phyloP scores from a whole-genome alignment of 805 yeast species.

The Pichia insulana region DNA sequence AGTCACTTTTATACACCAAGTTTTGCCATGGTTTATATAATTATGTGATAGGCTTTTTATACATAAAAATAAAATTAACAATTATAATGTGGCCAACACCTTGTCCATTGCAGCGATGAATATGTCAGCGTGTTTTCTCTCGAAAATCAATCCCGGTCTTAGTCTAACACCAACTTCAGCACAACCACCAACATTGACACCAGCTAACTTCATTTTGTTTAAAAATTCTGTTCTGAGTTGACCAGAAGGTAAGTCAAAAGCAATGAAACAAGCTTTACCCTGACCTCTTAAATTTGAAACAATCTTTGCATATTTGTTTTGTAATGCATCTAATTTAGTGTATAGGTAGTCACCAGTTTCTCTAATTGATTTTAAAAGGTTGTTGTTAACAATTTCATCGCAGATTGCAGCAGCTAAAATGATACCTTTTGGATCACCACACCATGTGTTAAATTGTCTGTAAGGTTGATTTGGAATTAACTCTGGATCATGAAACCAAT shows the following conservation, averaged over 20 bases:
- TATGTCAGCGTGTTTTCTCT: conserved; percentile 71
- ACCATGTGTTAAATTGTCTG: conserved; percentile 91
- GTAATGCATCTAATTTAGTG: conserved; percentile 43
- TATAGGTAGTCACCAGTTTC: conserved; percentile 63
- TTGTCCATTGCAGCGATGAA: conserved; percentile 39
- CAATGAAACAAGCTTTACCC: conserved; percentile 69
- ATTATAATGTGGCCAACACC: conserved; percentile 23
- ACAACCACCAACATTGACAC: conserved; percentile 81
- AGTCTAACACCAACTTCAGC: conserved; percentile 71
- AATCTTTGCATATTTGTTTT: conserved; percentile 44
- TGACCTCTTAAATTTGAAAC: conserved; percentile 62
- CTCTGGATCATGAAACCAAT: conserved; percentile 68
- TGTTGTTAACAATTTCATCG: conserved; percentile 52
- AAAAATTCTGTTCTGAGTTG: conserved; percentile 55
- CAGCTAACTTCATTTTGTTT: conserved; percentile 47
- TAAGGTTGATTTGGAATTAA: conserved; percentile 68
- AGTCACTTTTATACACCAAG: too few species aligned
- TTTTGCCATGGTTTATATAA: too few species aligned
- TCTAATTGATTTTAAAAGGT: conserved; percentile 46
- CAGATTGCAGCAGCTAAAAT: conserved; percentile 68
- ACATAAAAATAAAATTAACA: background rate
- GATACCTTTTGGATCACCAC: conserved; percentile 82
- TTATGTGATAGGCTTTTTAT: too few species aligned
- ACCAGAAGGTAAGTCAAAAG: conserved; percentile 58
- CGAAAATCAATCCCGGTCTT: conserved; percentile 73